Evolutionary conservation across 2,329 filamentous ascomycete species (phyloP).

Genomic region (Fusarium pilosicola): DNA sequence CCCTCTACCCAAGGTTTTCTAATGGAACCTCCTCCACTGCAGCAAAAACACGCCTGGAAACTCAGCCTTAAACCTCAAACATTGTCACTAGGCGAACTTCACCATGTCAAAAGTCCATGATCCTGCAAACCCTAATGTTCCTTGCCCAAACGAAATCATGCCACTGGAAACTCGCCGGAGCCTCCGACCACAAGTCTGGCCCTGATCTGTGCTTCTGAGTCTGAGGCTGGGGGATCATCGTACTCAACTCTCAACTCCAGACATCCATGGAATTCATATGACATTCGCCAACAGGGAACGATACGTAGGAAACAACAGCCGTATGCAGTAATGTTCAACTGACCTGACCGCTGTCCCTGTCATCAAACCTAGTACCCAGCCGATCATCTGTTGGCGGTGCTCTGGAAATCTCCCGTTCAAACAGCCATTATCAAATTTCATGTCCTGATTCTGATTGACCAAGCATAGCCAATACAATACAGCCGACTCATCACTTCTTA

Average conservation of each 20-base stretch:
- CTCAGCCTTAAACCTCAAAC: constrained; percentile 7
- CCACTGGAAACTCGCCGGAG: background rate
- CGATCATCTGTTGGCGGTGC: background rate
- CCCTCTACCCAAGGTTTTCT: background rate
- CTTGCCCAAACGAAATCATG: background rate
- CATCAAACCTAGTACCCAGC: background rate
- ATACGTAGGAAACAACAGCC: background rate
- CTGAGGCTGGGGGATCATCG: background rate
- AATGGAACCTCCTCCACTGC: background rate
- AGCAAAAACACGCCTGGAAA: background rate
- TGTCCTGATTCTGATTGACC: background rate
- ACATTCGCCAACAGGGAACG: constrained; percentile 19
- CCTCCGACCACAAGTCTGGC: background rate
- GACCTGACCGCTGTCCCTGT: constrained; percentile 19
- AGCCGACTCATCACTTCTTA: background rate
- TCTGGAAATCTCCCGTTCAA: constrained; percentile 2
- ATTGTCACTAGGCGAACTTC: background rate
- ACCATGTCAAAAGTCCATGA: background rate
- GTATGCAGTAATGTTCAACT: constrained; percentile 4
- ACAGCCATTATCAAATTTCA: background rate
- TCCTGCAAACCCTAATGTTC: background rate
- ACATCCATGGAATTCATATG: background rate
- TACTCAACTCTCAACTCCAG: background rate
- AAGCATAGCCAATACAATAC: background rate
- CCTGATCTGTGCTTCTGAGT: constrained; percentile 2